Percentiles rank a stretch among this genome's conserved stretches.
These are phyloP conservation scores for Cryptococcus jaspeensis DNA, from an alignment of 1,284 basidiomycete genomes.

Conservation along the genomic window DNA sequence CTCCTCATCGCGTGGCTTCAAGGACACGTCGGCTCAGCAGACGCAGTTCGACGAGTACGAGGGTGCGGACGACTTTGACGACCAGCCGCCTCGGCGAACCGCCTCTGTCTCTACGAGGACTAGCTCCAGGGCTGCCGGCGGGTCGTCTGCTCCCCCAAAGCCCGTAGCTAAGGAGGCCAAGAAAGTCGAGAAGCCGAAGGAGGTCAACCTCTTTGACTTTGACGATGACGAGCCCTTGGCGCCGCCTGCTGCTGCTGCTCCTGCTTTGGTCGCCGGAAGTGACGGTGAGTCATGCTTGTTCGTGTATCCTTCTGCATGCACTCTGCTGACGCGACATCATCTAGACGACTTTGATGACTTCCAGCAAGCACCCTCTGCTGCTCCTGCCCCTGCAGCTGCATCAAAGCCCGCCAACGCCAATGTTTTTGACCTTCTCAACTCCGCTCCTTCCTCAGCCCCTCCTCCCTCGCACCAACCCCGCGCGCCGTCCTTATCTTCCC, in stretches of 20 bases:
- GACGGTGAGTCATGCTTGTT: constrained; percentile 20
- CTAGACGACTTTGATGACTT: constrained; percentile 88
- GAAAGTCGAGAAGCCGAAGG: constrained; percentile 52
- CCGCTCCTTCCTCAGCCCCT: constrained; percentile 34
- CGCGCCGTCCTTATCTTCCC: constrained; percentile 10
- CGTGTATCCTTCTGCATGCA: not conserved
- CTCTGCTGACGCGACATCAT: constrained; percentile 21
- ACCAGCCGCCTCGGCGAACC: constrained; percentile 46
- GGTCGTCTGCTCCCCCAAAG: constrained; percentile 52
- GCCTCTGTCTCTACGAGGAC: constrained; percentile 7
- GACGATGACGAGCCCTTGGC: constrained; percentile 61
- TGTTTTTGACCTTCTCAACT: constrained; percentile 57
- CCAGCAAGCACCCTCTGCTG: constrained; percentile 64
- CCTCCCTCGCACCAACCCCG: constrained; percentile 27
- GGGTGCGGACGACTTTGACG: constrained; percentile 88
- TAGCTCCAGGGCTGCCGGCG: not conserved
- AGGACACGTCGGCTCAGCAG: constrained; percentile 49
- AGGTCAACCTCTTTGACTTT: constrained; percentile 73
- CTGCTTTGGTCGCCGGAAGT: constrained; percentile 52
- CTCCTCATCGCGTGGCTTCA: constrained; percentile 17
- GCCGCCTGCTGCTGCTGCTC: constrained; percentile 53
- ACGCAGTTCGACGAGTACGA: constrained; percentile 78
- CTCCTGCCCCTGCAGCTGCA: constrained; percentile 28
- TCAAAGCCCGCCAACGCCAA: constrained; percentile 39
- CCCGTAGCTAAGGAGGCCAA: constrained; percentile 50